Base-by-base conservation (phyloP, 2,329 filamentous ascomycete genomes). In the Fusarium sambucinum region DNA sequence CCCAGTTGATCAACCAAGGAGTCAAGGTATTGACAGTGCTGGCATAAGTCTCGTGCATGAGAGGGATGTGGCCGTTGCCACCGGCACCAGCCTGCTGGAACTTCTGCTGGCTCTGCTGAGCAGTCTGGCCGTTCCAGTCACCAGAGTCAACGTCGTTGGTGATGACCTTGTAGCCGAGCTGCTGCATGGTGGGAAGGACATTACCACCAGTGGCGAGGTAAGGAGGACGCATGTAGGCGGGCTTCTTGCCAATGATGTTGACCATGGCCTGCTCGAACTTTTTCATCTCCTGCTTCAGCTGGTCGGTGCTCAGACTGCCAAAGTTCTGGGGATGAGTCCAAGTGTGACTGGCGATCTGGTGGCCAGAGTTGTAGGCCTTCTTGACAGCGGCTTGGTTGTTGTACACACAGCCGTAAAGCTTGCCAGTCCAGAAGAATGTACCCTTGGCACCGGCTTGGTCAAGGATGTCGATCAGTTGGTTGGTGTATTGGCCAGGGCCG, bases 111-210 rank as follows among this genome's bases (percentile, higher is more conserved):
- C 86, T 84, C 75, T 85, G 83, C 56, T 77, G 74, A 1, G 85
- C 80, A 6, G 81, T 78, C 61, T 82, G 77, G 52, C 86, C 82
- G 72, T 88, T 84, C 81, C 88, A 89, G 77, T 90, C 88, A 51
- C 87, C 84, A 2, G 87, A 83, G 73, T 90, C 87, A 48, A 90
- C 79, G 65, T 89, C 85, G 72, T 88, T 82, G 70, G 86, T 89
- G 71, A 86, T 84, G 72, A 89, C 82, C 73, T 87, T 86, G 80
- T 88, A 89, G 57, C 85, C 85, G 50, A 89, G 75, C 55, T 77
- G 66, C 57, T 72, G 72, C 78, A 84, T 79, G 16, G 79, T 79
- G 19, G 74, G 72, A 47, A 84, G 75, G 41, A 84, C 79, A 59
- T 79, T 74, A 23, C 81, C 81, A 51, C 81, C 77, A 5, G 82